Evolutionary conservation across 1,284 basidiomycete genomes (phyloP), one percentile per base, ranked within the genome.

Genomic region (Melampsora larici-populina): DNA sequence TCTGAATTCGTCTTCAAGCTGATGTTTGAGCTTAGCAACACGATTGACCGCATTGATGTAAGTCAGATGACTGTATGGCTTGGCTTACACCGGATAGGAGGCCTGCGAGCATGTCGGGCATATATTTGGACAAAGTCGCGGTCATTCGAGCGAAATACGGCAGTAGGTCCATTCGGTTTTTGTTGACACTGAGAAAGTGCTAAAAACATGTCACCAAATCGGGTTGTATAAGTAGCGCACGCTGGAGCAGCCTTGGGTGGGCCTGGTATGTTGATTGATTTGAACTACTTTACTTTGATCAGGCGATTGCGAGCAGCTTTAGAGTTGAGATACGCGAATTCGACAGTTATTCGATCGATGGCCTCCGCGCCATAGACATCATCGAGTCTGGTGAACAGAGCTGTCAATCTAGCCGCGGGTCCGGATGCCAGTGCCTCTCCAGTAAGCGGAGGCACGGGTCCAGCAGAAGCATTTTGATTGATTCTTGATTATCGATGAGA

Each of bases 1-100:
- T 21, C 93, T 89, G 83, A 99, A 94, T 83, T 99, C 95, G 80
- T 97, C 94, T 81, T 98, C 94, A 68, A 99, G 88, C 94, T 97
- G 81, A 24, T 33, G 21, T 1, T 9, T 13, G 36, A 65, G 40
- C 40, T 43, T 43, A 43, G 40, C 11, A 1, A 43, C 40, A 43
- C 40, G 6, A 43, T 43, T 9, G 40, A 43, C 40, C 40, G 40
- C 5, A 4, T 43, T 6, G 40, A 43, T 43, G 13, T 13, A 43
- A 13, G 40, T 9, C 7, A 43, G 13, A 43, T 13, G 6, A 13
- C 6, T 43, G 40, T 43, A 43, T 7, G 18, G 6, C 8, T 29
- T 8, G 33, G 80, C 91, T 82, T 81, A 95, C 93, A 79, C 89
- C 85, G 43, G 89, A 88, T 13, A 97, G 88, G 3, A 98, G 85